These are phyloP conservation scores for Martensiomyces pterosporus DNA, from an alignment of 192 early-diverging fungal species.

Conservation along the genomic window DNA sequence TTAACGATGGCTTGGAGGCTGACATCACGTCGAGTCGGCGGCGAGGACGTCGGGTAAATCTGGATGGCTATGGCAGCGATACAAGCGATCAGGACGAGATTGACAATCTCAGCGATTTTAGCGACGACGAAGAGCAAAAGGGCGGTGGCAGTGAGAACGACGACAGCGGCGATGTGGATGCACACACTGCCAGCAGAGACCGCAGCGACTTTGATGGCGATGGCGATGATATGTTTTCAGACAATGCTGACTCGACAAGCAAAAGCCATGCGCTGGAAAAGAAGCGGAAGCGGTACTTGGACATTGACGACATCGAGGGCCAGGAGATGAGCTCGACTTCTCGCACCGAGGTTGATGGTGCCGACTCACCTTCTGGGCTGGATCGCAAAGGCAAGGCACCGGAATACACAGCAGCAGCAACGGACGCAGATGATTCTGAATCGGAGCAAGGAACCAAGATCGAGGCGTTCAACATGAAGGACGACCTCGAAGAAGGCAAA, in stretches of 20 bases:
- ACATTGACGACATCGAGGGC: constrained; percentile 56
- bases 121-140: constrained; percentile 27
- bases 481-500: constrained; percentile 65
- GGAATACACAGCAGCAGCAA: neutral
- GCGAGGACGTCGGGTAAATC: constrained; percentile 9
- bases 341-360: constrained; percentile 4
- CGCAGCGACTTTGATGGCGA: too few relatives aligned
- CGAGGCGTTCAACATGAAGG: constrained; percentile 74
- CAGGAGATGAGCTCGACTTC: constrained; percentile 49
- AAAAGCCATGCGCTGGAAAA: constrained; percentile 7
- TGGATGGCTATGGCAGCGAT: constrained; percentile 37
- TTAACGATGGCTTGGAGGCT: constrained; percentile 25
- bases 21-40: constrained; percentile 26
- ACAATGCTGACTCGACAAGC: constrained; percentile 3
- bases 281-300: constrained; percentile 44
- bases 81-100: constrained; percentile 33
- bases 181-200: too few relatives aligned
- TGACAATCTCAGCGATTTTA: constrained; percentile 27
- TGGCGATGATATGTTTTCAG: constrained; percentile 63
- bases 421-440: too few relatives aligned
- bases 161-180: too few relatives aligned
- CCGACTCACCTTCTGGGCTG: too few relatives aligned
- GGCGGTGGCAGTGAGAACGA: constrained; percentile 11
- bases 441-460: constrained; percentile 28
- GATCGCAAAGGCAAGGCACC: constrained; percentile 2